These are phyloP conservation scores for Cryphonectria nitschkei DNA, from an alignment of 2,329 filamentous ascomycete species.

Conservation along the genomic window DNA sequence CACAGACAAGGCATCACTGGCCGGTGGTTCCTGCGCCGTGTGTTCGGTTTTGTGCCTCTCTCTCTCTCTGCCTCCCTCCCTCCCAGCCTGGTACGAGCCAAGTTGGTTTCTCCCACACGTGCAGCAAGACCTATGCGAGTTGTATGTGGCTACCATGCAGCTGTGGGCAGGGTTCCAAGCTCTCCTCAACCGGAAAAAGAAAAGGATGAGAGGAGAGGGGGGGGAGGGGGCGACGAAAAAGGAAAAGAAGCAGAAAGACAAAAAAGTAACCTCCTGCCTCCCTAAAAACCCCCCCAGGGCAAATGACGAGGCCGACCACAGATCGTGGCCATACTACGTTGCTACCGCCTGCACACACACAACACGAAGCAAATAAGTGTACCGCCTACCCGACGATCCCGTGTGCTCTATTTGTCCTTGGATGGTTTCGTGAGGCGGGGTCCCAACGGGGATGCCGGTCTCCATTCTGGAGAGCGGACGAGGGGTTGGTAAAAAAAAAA, in stretches of 20 bases:
- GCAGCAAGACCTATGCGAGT: not conserved
- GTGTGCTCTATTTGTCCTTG: not conserved
- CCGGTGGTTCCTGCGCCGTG: too few relatives aligned
- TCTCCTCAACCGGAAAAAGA: not conserved
- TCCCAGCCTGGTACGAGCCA: not conserved
- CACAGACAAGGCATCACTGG: not conserved
- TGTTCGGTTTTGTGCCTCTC: not conserved
- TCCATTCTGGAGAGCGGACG: not conserved
- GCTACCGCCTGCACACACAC: not conserved
- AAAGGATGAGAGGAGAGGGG: not conserved
- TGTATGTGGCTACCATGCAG: conserved; percentile 11
- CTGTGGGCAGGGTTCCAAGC: not conserved
- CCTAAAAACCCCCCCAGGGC: not conserved
- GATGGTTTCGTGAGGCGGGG: conserved; percentile 23
- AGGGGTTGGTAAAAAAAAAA: not conserved
- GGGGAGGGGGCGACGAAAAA: not conserved
- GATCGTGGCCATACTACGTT: conserved; percentile 6
- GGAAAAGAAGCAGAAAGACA: not conserved
- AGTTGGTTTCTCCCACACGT: not conserved
- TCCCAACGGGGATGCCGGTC: conserved; percentile 2
- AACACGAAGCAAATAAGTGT: not conserved
- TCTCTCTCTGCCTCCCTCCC: too few relatives aligned
- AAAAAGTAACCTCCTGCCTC: not conserved
- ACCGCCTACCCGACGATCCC: not conserved
- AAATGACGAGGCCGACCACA: conserved; percentile 1